Base-by-base conservation (phyloP, 768 basidiomycete genomes). In the Leccinellum albellum region DNA sequence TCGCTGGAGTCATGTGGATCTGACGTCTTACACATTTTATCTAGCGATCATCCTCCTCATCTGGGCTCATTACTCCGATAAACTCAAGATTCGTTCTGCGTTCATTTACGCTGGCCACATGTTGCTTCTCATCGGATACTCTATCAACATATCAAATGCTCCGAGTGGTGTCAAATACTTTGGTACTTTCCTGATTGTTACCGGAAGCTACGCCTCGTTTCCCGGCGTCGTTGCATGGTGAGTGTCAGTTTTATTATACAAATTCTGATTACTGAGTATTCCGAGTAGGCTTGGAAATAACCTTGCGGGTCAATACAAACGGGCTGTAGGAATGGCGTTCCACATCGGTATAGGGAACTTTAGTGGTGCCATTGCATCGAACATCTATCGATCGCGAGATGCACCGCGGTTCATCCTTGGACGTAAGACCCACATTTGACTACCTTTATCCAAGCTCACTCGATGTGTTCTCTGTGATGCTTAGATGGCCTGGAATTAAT, bases 291-390 rank as follows among this genome's bases (percentile, higher is more conserved):
- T 85, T 4, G 82, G 57, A 0, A 68, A 67, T 15, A 67, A 89
- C 61, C 74, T 87, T 14, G 71, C 80, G 1, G 87, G 87, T 0
- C 84, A 86, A 58, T 88, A 85, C 66, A 89, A 88, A 66, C 85
- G 87, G 4, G 87, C 71, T 15, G 75, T 85, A 10, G 86, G 83
- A 3, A 82, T 89, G 79, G 86, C 85, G 0, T 51, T 88, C 24
- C 83, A 88, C 40, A 54, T 61, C 47, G 63, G 64, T 50, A 45
- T 70, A 75, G 86, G 86, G n/a, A 87, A 86, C 65, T 81, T 88
- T 57, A 73, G 80, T 24, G 87, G 86, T 1, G 83, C 82, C 0
- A 82, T 88, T 53, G 82, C 86, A 2, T 76, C 78, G 9, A 87
- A 84, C 61, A 80, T 89, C 5, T 89, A 82, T 66, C 77, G 85